A percentile compares a stretch with the other conserved stretches of the same genome.
phyloP scores from a whole-genome alignment of 2,329 filamentous ascomycete genomes.

The Cladosporium halotolerans region DNA sequence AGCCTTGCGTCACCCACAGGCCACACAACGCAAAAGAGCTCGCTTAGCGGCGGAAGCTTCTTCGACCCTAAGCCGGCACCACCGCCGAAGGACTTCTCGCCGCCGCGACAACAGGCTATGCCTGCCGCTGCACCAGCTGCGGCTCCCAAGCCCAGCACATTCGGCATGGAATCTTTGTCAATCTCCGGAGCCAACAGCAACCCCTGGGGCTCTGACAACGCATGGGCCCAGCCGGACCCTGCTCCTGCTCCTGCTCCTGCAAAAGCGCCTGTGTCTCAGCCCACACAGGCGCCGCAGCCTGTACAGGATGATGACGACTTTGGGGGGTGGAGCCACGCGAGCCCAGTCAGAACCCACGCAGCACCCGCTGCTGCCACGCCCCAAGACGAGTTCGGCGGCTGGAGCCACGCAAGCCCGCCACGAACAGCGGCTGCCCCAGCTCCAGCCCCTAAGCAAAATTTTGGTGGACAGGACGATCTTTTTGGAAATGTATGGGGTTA shows the following conservation, averaged over 20 bases:
- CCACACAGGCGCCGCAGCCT: slow-evolving; percentile 26
- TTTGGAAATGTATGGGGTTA: slow-evolving; percentile 96
- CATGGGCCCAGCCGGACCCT: slow-evolving; percentile 65
- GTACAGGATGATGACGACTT: slow-evolving; percentile 91
- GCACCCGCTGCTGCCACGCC: slow-evolving; percentile 54
- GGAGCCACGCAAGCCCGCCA: slow-evolving; percentile 63
- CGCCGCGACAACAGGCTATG: slow-evolving; percentile 39
- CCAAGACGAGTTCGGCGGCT: slow-evolving; percentile 94
- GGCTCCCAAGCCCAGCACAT: slow-evolving; percentile 30
- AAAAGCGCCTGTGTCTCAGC: slow-evolving; percentile 32
- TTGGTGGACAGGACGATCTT: slow-evolving; percentile 67
- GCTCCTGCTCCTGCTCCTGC: slow-evolving; percentile 31
- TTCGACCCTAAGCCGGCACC: slow-evolving; percentile 61
- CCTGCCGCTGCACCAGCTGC: slow-evolving; percentile 37
- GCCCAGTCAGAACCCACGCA: slow-evolving; percentile 28
- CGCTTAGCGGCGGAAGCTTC: slow-evolving; percentile 67
- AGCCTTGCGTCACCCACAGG: slow-evolving; percentile 51
- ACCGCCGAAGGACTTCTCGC: slow-evolving; percentile 51
- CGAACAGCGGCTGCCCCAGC: slow-evolving; percentile 39
- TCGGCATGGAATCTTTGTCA: slow-evolving; percentile 22
- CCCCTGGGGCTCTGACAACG: slow-evolving; percentile 72
- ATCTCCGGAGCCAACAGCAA: slow-evolving; percentile 52
- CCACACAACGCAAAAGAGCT: slow-evolving; percentile 39
- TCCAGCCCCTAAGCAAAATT: slow-evolving; percentile 43
- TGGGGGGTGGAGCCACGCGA: slow-evolving; percentile 82